Base-by-base conservation (phyloP, 140 eudicot genomes). In the Artemisia princeps region DNA sequence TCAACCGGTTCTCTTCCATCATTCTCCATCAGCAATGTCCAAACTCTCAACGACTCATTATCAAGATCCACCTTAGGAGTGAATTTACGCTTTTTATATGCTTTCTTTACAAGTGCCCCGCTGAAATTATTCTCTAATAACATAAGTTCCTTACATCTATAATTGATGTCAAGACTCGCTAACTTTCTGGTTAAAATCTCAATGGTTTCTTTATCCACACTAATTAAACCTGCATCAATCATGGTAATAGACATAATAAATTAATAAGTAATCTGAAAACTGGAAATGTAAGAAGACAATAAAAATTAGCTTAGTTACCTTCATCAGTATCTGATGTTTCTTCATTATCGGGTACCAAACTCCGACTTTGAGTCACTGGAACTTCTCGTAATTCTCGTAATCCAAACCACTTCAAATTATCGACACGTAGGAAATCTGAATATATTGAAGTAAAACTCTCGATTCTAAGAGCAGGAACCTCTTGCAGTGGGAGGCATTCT, bases 11-110 rank as follows among this genome's bases (percentile, higher is more conserved):
- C 75, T 60, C 56, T 76, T 59, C 74, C 84, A 52, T 72, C 70
- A 44, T 83, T 81, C 66, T 78, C 94, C 78, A 76, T 78, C 60
- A 86, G 46, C 12, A 70, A 50, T 55, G 70, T 83, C 83, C 84
- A 83, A 54, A 67, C 70, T 65, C 84, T 78, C 72, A 69, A 6
- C 3, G 84, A 40, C 67, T 78, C 87, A 0, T 48, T 40, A 67
- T 84, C 87, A 65, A 76, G 81, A 55, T 79, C 77, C 70, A 86
- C 90, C 61, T 62, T 77, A 0, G 83, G 74, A 24, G 13, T 6
- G 44, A 7, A 23, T 56, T 79, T 74, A 13, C 66, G 75, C 55
- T 64, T 79, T 66, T 48, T 48, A 56, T 75, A 76, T 44, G 72
- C 72, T 24, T 26, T 15, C 66, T 68, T 65, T 65, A 76, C 73